phyloP scores from a whole-genome alignment of 805 yeast genomes.

The Candida ortonii region DNA sequence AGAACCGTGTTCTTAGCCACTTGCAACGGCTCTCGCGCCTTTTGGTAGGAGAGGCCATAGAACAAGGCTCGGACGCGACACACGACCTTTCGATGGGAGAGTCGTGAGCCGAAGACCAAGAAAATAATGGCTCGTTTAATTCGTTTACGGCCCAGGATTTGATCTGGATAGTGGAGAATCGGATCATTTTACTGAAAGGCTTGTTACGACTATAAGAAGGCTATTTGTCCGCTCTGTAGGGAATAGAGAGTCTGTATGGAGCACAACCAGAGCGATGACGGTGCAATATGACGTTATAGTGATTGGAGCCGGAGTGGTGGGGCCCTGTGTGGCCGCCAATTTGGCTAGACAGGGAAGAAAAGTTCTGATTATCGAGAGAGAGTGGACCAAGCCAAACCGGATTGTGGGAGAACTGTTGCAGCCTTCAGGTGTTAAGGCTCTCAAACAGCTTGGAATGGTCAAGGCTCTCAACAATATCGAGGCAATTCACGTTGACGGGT shows the following conservation, averaged over 20 bases:
- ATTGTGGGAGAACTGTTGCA: constrained; percentile 97
- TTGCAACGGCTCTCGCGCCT: too few species aligned
- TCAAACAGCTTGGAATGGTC: constrained; percentile 78
- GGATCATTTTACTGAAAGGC: too few species aligned
- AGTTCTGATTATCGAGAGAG: constrained; percentile 80
- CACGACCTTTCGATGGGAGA: too few species aligned
- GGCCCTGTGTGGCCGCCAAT: constrained; percentile 89
- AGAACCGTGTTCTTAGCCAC: too few species aligned
- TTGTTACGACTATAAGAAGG: too few species aligned
- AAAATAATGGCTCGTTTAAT: constrained; percentile 4
- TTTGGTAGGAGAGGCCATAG: too few species aligned
- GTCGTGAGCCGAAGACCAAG: neutral
- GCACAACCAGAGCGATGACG: constrained; percentile 3
- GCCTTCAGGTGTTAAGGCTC: constrained; percentile 91
- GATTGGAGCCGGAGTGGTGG: constrained; percentile 98
- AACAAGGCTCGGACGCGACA: too few species aligned
- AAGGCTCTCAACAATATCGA: constrained; percentile 71
- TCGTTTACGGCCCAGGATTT: constrained; percentile 7
- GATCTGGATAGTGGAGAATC: too few species aligned
- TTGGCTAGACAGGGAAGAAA: constrained; percentile 86
- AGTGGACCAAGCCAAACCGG: constrained; percentile 89
- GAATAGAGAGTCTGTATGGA: too few species aligned
- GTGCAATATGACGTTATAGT: constrained; percentile 72
- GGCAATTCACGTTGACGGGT: constrained; percentile 77
- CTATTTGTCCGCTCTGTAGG: too few species aligned